These are phyloP conservation scores for Echium plantagineum DNA, from an alignment of 257 asterid species.

Conservation along the genomic window DNA sequence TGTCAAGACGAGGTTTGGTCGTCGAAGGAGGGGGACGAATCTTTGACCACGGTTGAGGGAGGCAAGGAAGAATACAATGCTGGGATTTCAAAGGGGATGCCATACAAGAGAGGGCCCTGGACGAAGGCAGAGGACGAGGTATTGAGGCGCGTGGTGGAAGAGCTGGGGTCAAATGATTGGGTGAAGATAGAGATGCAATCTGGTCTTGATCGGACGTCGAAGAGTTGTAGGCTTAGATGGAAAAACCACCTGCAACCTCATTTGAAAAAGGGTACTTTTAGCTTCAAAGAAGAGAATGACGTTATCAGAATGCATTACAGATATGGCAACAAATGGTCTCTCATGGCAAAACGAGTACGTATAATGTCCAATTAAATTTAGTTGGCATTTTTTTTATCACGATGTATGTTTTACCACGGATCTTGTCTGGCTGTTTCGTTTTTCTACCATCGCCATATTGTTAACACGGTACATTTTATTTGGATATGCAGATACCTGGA, in stretches of 20 bases:
- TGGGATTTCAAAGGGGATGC: background rate
- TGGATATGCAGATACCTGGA: slow-evolving; percentile 38
- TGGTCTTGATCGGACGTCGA: slow-evolving; percentile 37
- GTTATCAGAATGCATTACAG: slow-evolving; percentile 33
- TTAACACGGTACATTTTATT: background rate
- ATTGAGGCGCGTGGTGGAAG: slow-evolving; percentile 32
- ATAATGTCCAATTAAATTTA: background rate
- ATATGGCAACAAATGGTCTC: slow-evolving; percentile 52
- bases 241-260: slow-evolving; percentile 47
- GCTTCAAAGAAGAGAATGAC: slow-evolving; percentile 29
- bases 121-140: slow-evolving; percentile 51
- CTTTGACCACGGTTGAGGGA: no score
- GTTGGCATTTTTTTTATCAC: no score
- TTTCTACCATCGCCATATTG: no score
- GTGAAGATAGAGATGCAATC: slow-evolving; percentile 26
- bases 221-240: slow-evolving; percentile 56
- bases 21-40: no score
- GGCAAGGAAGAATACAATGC: no score
- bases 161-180: slow-evolving; percentile 38
- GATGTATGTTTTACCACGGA: no score
- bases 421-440: no score
- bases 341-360: slow-evolving; percentile 41
- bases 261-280: slow-evolving; percentile 35
- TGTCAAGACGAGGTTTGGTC: no score
- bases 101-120: slow-evolving; percentile 55